Conservation (phyloP, 2,329 filamentous ascomycete genomes). For the Colletotrichum destructivum region DNA sequence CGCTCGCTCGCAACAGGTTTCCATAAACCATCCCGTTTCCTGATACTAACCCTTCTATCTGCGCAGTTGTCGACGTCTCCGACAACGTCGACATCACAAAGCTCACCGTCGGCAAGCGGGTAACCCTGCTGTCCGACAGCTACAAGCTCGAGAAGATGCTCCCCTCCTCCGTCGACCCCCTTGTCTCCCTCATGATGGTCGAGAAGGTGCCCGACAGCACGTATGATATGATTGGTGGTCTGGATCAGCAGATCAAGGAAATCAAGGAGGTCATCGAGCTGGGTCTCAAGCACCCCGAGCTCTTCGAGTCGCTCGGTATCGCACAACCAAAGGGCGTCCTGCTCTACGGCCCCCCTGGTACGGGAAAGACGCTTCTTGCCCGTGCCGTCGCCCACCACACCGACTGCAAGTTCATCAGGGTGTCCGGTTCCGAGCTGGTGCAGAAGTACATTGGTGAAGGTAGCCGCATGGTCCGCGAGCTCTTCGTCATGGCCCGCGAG, state of each 20-base stretch:
- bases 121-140: slow-evolving; percentile 94
- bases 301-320: slow-evolving; percentile 99
- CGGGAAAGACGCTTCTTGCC: slow-evolving; percentile 95
- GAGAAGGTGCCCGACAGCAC: slow-evolving; percentile 99
- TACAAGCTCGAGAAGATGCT: slow-evolving; percentile 99
- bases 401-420: slow-evolving; percentile 98
- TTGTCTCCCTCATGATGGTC: slow-evolving; percentile 99
- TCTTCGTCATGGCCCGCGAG: slow-evolving; percentile 99
- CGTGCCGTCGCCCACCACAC: slow-evolving; percentile 98
- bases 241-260: slow-evolving; percentile 99
- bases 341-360: slow-evolving; percentile 96
- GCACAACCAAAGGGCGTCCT: slow-evolving; percentile 98
- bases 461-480: slow-evolving; percentile 96
- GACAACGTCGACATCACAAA: slow-evolving; percentile 96
- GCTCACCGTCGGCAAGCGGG: slow-evolving; percentile 96
- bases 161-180: slow-evolving; percentile 96
- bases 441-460: slow-evolving; percentile 99
- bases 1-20: background rate
- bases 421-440: slow-evolving; percentile 95
- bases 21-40: background rate
- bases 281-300: slow-evolving; percentile 96
- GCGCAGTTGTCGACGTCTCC: slow-evolving; percentile 90
- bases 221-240: slow-evolving; percentile 99
- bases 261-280: slow-evolving; percentile 99
- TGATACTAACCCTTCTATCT: background rate